Conservation (phyloP, 2,329 filamentous ascomycete genomes). For the Zasmidium angulare region DNA sequence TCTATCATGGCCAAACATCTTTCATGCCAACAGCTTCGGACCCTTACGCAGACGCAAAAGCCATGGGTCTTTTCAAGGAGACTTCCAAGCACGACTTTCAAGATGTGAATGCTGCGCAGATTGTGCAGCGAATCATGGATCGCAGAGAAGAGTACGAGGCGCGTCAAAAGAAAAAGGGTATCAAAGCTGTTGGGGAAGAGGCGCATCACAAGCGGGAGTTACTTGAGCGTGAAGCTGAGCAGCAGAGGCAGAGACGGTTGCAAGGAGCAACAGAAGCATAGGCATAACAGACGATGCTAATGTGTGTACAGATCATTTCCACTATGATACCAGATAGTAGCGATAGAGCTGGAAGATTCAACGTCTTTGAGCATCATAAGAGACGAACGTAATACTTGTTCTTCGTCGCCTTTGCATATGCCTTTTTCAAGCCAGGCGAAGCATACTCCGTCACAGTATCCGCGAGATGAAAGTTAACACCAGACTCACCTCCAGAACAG, state of each 20-base stretch:
- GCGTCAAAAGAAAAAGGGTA: conserved; percentile 82
- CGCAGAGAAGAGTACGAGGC: conserved; percentile 87
- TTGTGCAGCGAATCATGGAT: conserved; percentile 85
- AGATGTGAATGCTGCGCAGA: conserved; percentile 86
- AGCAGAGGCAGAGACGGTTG: conserved; percentile 2
- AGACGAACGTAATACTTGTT: too few relatives aligned
- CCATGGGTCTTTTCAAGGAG: conserved; percentile 79
- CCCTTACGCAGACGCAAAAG: conserved; percentile 73
- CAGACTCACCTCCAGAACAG: too few relatives aligned
- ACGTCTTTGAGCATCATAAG: conserved; percentile 9
- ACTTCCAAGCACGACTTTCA: conserved; percentile 76
- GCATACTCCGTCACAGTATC: too few relatives aligned
- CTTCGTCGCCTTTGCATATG: too few relatives aligned
- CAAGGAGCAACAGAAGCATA: not conserved
- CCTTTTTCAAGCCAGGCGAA: too few relatives aligned
- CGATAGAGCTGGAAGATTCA: conserved; percentile 8
- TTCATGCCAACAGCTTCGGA: conserved; percentile 67
- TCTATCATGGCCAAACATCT: conserved; percentile 94
- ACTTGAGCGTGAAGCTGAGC: conserved; percentile 9
- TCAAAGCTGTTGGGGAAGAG: conserved; percentile 76
- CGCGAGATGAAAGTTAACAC: too few relatives aligned
- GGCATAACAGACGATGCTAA: conserved; percentile 1
- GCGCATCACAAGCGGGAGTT: conserved; percentile 26
- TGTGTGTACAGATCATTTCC: conserved; percentile 1
- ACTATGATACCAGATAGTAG: not conserved